Evolutionary conservation across 2,329 filamentous ascomycete genomes (phyloP), one percentile per base, ranked within the genome.

Genomic region (Cladobotryum protrusum): DNA sequence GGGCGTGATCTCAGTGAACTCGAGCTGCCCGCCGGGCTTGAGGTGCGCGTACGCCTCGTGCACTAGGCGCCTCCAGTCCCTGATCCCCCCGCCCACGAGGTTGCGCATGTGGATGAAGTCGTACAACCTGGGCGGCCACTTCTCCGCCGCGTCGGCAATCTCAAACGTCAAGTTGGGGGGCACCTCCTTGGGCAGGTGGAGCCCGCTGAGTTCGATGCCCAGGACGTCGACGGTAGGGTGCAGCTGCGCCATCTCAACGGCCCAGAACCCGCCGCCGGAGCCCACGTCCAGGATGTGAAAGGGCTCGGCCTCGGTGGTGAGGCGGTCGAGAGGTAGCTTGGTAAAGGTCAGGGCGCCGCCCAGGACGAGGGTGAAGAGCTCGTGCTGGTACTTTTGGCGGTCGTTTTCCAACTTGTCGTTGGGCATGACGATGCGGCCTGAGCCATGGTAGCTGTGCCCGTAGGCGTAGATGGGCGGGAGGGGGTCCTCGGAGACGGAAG

Each of bases 161-260:
- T 78, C 67, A 59, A 83, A 84, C 4, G 68, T 71, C 18, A 83
- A 72, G 56, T 85, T 85, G 15, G 77, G 72, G 6, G 81, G 81
- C 7, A 83, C 74, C 20, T 65, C 61, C 8, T 61, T 67, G 14
- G 66, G 68, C 40, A 70, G 58, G 33, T 73, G 63, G n/a, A 69
- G 68, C 20, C 65, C 65, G 17, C 66, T 71, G 17, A 72, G 56
- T 50, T 74, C 72, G 39, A 72, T 62, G 29, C 70, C 70, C 24
- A 69, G 63, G 13, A 74, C 65, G 4, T 62, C 59, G 20, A 66
- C 67, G 20, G 67, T 61, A 3, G 72, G 71, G 48, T 71, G 70
- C 5, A 61, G 61, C 40, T 62, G 64, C 4, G 65, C 72, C 65
- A 72, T 69, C 37, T 72, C 71, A 43, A 70, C 61, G 36, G 70